Evolutionary conservation across 441 rosid species (phyloP).

Genomic region (Croton laevigatus): DNA sequence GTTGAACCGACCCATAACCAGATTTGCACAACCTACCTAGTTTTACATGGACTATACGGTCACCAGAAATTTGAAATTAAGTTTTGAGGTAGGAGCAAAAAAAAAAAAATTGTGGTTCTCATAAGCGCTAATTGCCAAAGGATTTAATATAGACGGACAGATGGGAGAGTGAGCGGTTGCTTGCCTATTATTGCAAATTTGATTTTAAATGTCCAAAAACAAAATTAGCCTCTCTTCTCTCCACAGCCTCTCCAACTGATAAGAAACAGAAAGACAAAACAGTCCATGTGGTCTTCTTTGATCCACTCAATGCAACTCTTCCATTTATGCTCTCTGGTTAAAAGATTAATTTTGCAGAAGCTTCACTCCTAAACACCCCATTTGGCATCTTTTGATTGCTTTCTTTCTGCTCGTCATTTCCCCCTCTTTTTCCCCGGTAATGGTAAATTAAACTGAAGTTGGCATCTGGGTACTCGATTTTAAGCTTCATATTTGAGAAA

Average conservation of each 20-base stretch:
- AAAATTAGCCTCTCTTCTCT: slow-evolving; percentile 13
- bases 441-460: slow-evolving; percentile 19
- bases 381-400: neutral
- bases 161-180: no score
- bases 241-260: slow-evolving; percentile 19
- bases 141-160: no score
- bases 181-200: no score
- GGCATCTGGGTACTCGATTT: slow-evolving; percentile 23
- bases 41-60: no score
- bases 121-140: no score
- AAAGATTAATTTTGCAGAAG: neutral
- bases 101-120: no score
- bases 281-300: slow-evolving; percentile 42
- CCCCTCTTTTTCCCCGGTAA: neutral
- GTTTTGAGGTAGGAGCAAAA: no score
- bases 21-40: no score
- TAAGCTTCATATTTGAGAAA: slow-evolving; percentile 30
- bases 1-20: no score
- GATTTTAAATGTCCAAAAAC: neutral
- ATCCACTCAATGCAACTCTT: slow-evolving; percentile 44
- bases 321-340: slow-evolving; percentile 12
- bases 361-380: neutral
- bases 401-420: neutral
- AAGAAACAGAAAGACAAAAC: slow-evolving; percentile 16
- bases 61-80: no score